Conservation (phyloP, 495 filamentous ascomycete species). For the Rusavskia elegans region DNA sequence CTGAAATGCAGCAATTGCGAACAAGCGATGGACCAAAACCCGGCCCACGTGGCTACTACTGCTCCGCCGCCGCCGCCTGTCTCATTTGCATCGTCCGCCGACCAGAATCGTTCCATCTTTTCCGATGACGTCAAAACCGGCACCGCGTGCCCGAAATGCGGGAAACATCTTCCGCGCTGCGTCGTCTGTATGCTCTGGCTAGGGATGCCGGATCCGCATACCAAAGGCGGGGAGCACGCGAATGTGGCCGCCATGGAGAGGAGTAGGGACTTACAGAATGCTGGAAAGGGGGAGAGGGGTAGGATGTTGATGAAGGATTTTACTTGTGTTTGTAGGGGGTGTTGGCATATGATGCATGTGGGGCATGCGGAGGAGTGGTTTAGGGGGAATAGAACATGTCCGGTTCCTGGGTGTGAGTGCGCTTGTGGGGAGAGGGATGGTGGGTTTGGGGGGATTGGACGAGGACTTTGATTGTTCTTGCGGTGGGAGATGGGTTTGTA, state of each 20-base stretch:
- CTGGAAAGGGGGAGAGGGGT: slow-evolving; percentile 9
- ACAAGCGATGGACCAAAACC: slow-evolving; percentile 19
- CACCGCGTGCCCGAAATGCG: slow-evolving; percentile 69
- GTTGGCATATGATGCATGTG: slow-evolving; percentile 79
- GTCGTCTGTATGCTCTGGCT: slow-evolving; percentile 76
- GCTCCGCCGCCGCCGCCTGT: slow-evolving; percentile 14
- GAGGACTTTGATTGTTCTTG: too few relatives aligned
- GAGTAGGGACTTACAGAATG: slow-evolving; percentile 22
- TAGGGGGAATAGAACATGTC: slow-evolving; percentile 59
- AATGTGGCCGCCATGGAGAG: slow-evolving; percentile 24
- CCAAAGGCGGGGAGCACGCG: slow-evolving; percentile 36
- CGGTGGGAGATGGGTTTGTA: too few relatives aligned
- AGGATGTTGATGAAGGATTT: slow-evolving; percentile 20
- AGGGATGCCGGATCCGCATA: slow-evolving; percentile 58
- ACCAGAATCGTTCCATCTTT: slow-evolving; percentile 5
- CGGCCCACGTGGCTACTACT: not conserved
- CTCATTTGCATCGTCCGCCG: slow-evolving; percentile 9
- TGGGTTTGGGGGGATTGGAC: not conserved
- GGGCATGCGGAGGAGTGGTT: slow-evolving; percentile 89
- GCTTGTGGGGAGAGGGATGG: slow-evolving; percentile 36
- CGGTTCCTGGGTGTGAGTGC: slow-evolving; percentile 79
- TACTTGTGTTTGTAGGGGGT: slow-evolving; percentile 72
- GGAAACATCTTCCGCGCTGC: slow-evolving; percentile 75
- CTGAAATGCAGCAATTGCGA: slow-evolving; percentile 78
- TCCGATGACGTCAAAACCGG: slow-evolving; percentile 12